Evolutionary conservation across 352 stramenopile genomes (phyloP), one percentile per base, ranked within the genome.

Genomic region (Phytophthora idaei): DNA sequence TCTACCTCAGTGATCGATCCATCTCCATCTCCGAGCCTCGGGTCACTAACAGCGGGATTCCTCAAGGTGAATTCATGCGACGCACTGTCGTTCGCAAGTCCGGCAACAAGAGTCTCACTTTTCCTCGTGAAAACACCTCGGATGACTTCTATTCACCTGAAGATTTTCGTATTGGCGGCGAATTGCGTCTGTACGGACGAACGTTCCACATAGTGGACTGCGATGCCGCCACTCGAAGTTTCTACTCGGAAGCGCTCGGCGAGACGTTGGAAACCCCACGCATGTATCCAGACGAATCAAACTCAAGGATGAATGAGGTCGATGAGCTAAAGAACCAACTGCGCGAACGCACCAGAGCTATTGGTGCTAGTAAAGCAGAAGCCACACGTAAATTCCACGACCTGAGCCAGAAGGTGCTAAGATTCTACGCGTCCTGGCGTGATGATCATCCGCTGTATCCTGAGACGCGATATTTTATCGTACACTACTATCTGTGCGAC

Each of bases 401-500:
- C 39, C 75, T 90, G 55, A 86, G 89, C 52, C 85, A 90, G 53
- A 90, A 96, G 32, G 91, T 98, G 27, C 79, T 98, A 47, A 77
- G 90, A 27, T 98, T 98, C 72, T 97, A 85, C 69, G 91, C 92
- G 48, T 89, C 88, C 9, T 98, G 94, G 91, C 84, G 91, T n/a
- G 95, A 98, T 62, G 76, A 77, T 28, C 87, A 98, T 48, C 86
- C 87, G 21, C 71, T 97, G 52, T 97, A 97, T 59, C 90, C 93
- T 14, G 90, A 96, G 50, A 96, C 82, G 63, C 78, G 87, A 15
- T 74, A 80, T 39, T 98, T 97, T 67, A 83, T 96, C 25, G 62
- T 98, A 25, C 90, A 98, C 69, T 98, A 97, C 71, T 98, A 97
- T 69, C 60, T 98, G 51, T 73, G 77, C 27, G 92, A 98, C 75